Evolutionary conservation across 225 moss, liverwort and hornwort species (phyloP), one percentile per base, ranked within the genome.

Genomic region (Polytrichum commune): DNA sequence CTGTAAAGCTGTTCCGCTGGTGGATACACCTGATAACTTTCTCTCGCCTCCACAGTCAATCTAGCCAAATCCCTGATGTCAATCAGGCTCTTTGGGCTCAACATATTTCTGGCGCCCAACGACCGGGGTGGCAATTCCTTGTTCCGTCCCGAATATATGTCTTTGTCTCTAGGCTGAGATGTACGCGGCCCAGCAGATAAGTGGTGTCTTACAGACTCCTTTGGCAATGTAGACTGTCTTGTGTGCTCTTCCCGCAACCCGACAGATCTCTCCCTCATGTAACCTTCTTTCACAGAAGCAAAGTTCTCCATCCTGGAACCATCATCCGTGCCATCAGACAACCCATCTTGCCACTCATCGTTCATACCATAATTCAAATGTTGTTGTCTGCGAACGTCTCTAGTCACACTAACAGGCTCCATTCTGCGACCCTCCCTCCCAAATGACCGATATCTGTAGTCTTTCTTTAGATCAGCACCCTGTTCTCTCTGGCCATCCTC

Each of bases 61-160:
- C 76, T 81, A 38, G 80, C 70, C 60, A 77, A 73, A 65, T 83
- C 86, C 55, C 86, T 73, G 1, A 80, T 54, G 64, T 87, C 87
- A 2, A 72, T 27, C 58, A 79, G 63, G 58, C 68, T 81, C 65
- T 81, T 72, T 19, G 83, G 87, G 30, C 86, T 87, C 20, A 80
- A 46, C 68, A 60, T 69, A 60, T 62, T 65, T 27, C 73, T 73
- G 63, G 66, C 73, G 26, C 80, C 80, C 63, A 77, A 75, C 1
- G 86, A 80, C 66, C 81, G 68, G 6, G 86, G 86, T 23, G 86
- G 83, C 62, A 86, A 71, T 63, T 83, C 81, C 60, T 78, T 74
- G 60, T 78, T 81, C 53, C 73, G 78, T 18, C 72, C 70, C 13
- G 58, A 23, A 19, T 61, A 58, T 19, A 58, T 38, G 19, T 72